Conservation (phyloP, 768 basidiomycete species). For the Mycena amicta region DNA sequence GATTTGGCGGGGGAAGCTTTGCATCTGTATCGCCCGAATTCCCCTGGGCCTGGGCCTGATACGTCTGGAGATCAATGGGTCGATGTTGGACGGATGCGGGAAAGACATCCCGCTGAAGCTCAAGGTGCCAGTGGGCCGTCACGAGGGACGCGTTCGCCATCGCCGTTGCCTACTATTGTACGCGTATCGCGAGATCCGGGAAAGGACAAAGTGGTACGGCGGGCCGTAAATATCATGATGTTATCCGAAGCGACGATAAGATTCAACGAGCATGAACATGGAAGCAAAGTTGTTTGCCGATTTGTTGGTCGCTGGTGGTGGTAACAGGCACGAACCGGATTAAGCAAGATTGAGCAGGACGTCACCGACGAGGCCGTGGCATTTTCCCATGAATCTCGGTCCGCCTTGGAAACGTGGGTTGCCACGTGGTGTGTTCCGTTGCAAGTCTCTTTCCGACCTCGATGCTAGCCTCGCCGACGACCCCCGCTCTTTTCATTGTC, state of each 20-base stretch:
- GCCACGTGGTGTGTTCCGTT: slow-evolving; percentile 44
- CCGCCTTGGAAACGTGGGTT: slow-evolving; percentile 32
- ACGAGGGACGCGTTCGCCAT: not conserved
- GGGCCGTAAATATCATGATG: not conserved
- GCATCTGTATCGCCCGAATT: too few species aligned
- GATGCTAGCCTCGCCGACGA: slow-evolving; percentile 27
- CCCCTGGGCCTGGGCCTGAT: too few species aligned
- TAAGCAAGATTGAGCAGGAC: not conserved
- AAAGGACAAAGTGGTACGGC: not conserved
- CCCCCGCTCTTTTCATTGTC: slow-evolving; percentile 23
- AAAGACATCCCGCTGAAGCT: too few species aligned
- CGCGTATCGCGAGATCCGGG: too few species aligned
- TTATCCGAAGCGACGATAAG: too few species aligned
- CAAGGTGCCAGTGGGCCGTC: not conserved
- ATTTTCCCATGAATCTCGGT: not conserved
- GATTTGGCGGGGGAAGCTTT: not conserved
- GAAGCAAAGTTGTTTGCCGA: not conserved
- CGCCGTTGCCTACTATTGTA: not conserved
- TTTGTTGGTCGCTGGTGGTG: not conserved
- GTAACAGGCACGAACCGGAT: not conserved
- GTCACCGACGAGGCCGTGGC: not conserved
- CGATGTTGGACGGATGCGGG: not conserved
- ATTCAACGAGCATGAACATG: not conserved
- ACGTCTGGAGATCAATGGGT: not conserved
- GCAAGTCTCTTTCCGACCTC: slow-evolving; percentile 12